These are phyloP conservation scores for Halteria grandinella DNA, from an alignment of 73 alveolate genomes.

Conservation along the genomic window DNA sequence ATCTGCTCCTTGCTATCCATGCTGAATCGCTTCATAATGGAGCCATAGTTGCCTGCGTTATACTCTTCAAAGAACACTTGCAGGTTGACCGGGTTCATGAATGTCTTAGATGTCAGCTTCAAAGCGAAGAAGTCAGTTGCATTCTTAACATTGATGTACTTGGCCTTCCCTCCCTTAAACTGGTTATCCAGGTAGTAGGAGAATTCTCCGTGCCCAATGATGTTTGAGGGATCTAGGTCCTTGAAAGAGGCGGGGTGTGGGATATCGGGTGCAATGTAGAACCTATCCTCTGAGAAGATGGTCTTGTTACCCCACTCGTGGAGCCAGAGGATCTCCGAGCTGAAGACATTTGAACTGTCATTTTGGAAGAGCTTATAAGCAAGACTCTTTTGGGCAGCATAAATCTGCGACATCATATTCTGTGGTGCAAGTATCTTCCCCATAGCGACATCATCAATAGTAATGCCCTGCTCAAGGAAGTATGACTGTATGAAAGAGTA, in stretches of 20 bases:
- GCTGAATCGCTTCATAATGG: conserved; percentile 6
- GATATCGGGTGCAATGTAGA: not conserved
- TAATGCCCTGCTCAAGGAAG: not conserved
- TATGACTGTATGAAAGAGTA: not conserved
- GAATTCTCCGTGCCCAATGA: conserved; percentile 1
- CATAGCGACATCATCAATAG: not conserved
- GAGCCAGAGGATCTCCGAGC: too few relatives aligned
- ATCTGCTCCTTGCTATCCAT: not conserved
- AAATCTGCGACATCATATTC: not conserved
- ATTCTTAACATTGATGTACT: not conserved
- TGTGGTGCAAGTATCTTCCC: not conserved
- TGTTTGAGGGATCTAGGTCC: not conserved
- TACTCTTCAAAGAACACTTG: conserved; percentile 3
- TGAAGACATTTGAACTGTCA: too few relatives aligned
- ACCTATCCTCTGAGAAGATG: not conserved
- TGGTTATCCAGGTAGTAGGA: not conserved
- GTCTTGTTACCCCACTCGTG: too few relatives aligned
- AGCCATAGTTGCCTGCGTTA: not conserved
- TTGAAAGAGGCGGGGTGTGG: conserved; percentile 2
- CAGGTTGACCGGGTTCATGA: conserved; percentile 27
- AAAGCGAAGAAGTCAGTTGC: not conserved
- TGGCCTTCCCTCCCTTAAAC: not conserved
- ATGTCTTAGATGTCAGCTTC: not conserved
- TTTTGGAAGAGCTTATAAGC: too few relatives aligned
- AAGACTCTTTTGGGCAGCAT: too few relatives aligned